Percentiles rank a stretch among this genome's conserved stretches.
Evolutionary conservation across 2,329 filamentous ascomycete genomes (phyloP).

Genomic region (Clarireedia homoeocarpa): DNA sequence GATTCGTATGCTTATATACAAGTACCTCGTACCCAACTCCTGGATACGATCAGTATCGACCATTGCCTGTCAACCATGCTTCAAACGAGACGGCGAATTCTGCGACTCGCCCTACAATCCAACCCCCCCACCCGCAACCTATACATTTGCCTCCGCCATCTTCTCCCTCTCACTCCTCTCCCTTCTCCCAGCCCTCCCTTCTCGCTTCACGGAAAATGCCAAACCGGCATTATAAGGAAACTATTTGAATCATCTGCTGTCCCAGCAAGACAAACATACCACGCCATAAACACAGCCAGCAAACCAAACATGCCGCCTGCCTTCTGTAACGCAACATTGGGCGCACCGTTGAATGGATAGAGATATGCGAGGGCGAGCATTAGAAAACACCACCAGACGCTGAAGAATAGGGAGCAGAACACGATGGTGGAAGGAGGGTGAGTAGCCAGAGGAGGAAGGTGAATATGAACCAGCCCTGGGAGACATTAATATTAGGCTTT

Average conservation of each 20-base stretch:
- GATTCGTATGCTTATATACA: no score
- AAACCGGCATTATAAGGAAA: slow-evolving; percentile 22
- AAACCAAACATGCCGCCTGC: slow-evolving; percentile 75
- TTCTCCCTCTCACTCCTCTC: neutral
- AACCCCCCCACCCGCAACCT: neutral
- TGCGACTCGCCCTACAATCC: no score
- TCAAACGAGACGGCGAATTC: no score
- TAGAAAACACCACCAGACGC: slow-evolving; percentile 49
- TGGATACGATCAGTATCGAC: no score
- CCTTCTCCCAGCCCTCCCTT: slow-evolving; percentile 6
- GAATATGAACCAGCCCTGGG: slow-evolving; percentile 52
- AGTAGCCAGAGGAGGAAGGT: slow-evolving; percentile 48
- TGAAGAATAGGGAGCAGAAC: slow-evolving; percentile 52
- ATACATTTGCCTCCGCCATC: neutral
- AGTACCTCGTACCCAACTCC: no score
- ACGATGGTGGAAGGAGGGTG: slow-evolving; percentile 52
- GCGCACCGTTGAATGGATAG: slow-evolving; percentile 14
- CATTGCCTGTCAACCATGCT: no score
- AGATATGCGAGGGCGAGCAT: slow-evolving; percentile 40
- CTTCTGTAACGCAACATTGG: slow-evolving; percentile 44
- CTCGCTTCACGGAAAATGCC: slow-evolving; percentile 24
- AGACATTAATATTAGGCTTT: neutral
- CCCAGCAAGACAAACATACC: slow-evolving; percentile 48
- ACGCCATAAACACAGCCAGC: slow-evolving; percentile 44
- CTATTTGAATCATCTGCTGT: slow-evolving; percentile 43